These are phyloP conservation scores for Blastobotrys attinorum DNA, from an alignment of 805 yeast genomes.

Conservation along the genomic window DNA sequence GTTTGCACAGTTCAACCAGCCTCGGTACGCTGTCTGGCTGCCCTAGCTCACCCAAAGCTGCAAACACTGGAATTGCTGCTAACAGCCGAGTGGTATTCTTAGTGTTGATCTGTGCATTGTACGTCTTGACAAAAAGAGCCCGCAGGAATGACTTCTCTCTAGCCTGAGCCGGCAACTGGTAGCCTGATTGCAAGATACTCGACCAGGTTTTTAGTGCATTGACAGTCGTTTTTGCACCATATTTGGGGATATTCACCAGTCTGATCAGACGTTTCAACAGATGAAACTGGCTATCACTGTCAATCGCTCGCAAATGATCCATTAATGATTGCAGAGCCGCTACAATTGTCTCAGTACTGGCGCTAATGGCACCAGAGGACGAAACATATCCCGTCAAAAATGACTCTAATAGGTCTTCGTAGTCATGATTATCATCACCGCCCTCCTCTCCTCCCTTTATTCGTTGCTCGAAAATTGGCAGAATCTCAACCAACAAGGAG, in stretches of 20 bases:
- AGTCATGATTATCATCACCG: too few relatives aligned
- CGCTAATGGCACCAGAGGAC: conserved; percentile 21
- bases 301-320: conserved; percentile 2
- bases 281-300: conserved; percentile 1
- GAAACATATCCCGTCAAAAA: conserved; percentile 26
- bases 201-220: conserved; percentile 11
- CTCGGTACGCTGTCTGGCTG: conserved; percentile 13
- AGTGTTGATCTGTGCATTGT: conserved; percentile 50
- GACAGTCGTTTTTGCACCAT: conserved; percentile 1
- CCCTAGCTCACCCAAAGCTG: conserved; percentile 3
- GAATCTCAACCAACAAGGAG: conserved; percentile 5
- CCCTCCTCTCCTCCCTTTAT: too few relatives aligned
- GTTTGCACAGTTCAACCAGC: conserved; percentile 29
- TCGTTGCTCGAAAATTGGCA: conserved; percentile 13
- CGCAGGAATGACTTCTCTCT: conserved; percentile 34
- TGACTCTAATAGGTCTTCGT: conserved; percentile 7
- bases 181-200: conserved; percentile 11
- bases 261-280: conserved; percentile 5
- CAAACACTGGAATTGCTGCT: conserved; percentile 27
- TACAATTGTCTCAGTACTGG: conserved; percentile 8
- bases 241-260: conserved; percentile 2
- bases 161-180: conserved; percentile 8
- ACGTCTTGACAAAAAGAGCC: conserved; percentile 30
- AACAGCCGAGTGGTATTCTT: conserved; percentile 32
- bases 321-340: conserved; percentile 10